Evolutionary conservation across 495 filamentous ascomycete species (phyloP), one percentile per base, ranked within the genome.

Genomic region (Astrothelium subdiscretum): DNA sequence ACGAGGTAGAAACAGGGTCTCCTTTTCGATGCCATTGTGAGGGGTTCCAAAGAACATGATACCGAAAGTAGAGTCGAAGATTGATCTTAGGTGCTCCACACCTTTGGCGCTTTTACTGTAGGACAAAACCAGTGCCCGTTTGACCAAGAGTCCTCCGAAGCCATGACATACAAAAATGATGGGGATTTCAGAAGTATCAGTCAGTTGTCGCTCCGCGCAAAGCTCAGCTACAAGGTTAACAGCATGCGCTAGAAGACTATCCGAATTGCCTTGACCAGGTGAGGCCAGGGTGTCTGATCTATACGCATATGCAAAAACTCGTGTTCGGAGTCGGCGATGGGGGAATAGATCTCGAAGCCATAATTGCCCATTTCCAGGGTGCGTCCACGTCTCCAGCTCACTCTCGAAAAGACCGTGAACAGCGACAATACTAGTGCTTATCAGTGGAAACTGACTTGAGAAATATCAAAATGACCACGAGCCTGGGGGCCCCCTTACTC

Each of bases 111-210:
- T 38, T 38, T 38, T 38, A 38, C 35, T 38, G 35, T 15, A 6
- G 24, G 63, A 65, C 31, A 57, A 65, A 22, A 60, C 40, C 60
- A 65, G 43, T 13, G 63, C 51, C 59, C 59, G 20, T 52, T 65
- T 65, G 4, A 43, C 42, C 26, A 65, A 40, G 42, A 65, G 31
- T 22, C 63, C 63, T 12, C 63, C 63, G 31, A 65, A 26, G 58
- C 63, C 63, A 38, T 65, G 63, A 59, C 59, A 65, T 31, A 65
- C 48, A 42, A 65, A 65, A 59, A 65, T 65, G 60, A 65, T 65
- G 35, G 63, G 63, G 13, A 32, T 29, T 20, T 65, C 32, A 32
- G 3, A 48, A n/a, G 43, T 51, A 31, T 65, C 32, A 5, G 57
- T 38, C 29, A 65, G 60, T 15, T 58, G 48, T 13, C 63, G 59